A percentile compares a stretch with the other conserved stretches of the same genome.
Evolutionary conservation across 2,329 filamentous ascomycete genomes (phyloP).

Genomic region (Botrytis squamosa): DNA sequence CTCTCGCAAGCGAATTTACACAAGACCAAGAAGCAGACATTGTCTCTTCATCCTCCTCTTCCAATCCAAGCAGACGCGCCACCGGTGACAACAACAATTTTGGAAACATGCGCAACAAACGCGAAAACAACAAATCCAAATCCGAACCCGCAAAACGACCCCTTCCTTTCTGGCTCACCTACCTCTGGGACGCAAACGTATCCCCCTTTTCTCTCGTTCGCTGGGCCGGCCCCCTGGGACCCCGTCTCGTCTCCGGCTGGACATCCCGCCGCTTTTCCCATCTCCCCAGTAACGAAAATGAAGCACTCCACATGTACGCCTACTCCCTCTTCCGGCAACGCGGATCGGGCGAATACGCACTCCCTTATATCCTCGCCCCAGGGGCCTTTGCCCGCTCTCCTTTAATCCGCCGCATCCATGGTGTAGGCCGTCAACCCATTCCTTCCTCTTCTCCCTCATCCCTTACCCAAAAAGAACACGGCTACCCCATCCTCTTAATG

Average conservation of each 20-base stretch:
- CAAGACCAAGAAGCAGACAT: conserved; percentile 63
- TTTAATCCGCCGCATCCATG: conserved; percentile 81
- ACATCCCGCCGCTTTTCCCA: conserved; percentile 90
- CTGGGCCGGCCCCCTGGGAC: conserved; percentile 83
- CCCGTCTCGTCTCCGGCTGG: conserved; percentile 91
- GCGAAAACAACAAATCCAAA: conserved; percentile 38
- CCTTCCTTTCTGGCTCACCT: conserved; percentile 82
- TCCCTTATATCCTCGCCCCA: conserved; percentile 89
- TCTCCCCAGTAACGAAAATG: conserved; percentile 74
- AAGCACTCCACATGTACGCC: conserved; percentile 86
- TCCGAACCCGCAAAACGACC: conserved; percentile 47
- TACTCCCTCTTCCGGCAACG: conserved; percentile 92
- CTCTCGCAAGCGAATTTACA: conserved; percentile 73
- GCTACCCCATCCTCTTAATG: conserved; percentile 85
- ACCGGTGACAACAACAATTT: conserved; percentile 50
- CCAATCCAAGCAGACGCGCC: conserved; percentile 28
- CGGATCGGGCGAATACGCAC: conserved; percentile 89
- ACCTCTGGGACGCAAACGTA: conserved; percentile 95
- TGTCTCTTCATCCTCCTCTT: conserved; percentile 43
- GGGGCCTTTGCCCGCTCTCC: conserved; percentile 89
- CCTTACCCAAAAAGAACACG: conserved; percentile 46
- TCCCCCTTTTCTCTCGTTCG: conserved; percentile 92
- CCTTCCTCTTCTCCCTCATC: conserved; percentile 23
- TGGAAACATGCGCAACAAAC: conserved; percentile 48
- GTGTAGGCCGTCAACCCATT: conserved; percentile 71